phyloP scores from a whole-genome alignment of 148 eudicot species.

The Camellia granthamiana region DNA sequence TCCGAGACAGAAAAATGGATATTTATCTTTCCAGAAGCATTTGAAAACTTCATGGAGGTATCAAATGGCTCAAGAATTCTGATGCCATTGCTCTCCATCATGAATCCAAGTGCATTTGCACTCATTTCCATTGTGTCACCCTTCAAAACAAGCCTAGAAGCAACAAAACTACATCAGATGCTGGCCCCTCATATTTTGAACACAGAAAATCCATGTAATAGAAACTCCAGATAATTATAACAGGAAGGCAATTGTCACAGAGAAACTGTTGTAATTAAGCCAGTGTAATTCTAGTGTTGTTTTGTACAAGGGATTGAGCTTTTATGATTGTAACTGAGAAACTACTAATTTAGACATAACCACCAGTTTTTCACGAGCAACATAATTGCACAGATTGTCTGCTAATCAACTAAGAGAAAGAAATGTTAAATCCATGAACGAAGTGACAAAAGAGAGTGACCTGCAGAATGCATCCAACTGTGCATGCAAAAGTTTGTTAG shows the following conservation, averaged over 20 bases:
- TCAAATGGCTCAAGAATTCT: conserved; percentile 97
- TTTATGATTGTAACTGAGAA: neutral
- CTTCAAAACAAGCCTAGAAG: conserved; percentile 75
- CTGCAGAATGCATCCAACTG: conserved; percentile 90
- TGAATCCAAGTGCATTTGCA: conserved; percentile 81
- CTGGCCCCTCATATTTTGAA: neutral
- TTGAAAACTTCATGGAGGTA: conserved; percentile 69
- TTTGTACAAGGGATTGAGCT: neutral
- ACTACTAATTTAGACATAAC: neutral
- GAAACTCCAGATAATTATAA: neutral
- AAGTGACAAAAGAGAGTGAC: conserved; percentile 28
- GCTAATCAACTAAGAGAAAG: neutral
- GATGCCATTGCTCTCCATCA: conserved; percentile 95
- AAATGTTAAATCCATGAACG: neutral
- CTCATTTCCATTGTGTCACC: conserved; percentile 79
- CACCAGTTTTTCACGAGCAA: neutral
- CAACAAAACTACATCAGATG: conserved; percentile 18
- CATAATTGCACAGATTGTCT: neutral
- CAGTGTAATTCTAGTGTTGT: neutral
- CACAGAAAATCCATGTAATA: neutral
- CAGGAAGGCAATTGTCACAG: too few relatives aligned
- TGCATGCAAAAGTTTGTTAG: conserved; percentile 87
- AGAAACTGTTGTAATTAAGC: too few relatives aligned
- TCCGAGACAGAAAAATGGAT: conserved; percentile 73
- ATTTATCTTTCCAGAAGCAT: conserved; percentile 74